Conservation (phyloP, 306 rosid species). For the Casuarina equisetifolia region DNA sequence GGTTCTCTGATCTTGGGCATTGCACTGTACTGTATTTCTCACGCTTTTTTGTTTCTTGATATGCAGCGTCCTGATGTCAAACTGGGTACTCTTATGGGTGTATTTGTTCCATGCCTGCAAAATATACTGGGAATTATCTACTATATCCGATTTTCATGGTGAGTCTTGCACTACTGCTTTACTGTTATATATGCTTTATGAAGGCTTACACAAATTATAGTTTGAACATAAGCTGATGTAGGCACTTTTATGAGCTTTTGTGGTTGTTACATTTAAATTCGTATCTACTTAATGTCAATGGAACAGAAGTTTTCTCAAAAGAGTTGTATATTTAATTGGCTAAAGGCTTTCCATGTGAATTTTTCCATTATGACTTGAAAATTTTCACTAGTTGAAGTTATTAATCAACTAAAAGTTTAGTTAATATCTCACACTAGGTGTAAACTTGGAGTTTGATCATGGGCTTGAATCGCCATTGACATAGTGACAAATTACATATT, state of each 20-base stretch:
- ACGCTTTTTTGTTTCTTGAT: slow-evolving; percentile 28
- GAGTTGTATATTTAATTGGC: background rate
- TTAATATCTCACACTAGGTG: background rate
- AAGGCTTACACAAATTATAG: background rate
- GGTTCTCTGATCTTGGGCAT: slow-evolving; percentile 9
- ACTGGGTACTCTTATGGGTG: slow-evolving; percentile 97
- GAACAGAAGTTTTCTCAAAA: too few relatives aligned
- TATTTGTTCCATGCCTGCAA: slow-evolving; percentile 91
- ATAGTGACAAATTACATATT: background rate
- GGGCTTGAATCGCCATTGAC: background rate
- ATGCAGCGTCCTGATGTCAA: slow-evolving; percentile 66
- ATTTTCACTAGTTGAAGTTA: background rate
- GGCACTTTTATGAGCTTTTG: too few relatives aligned
- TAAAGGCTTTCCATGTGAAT: background rate
- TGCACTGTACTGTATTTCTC: slow-evolving; percentile 4
- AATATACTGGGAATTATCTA: slow-evolving; percentile 98
- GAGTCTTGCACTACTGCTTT: slow-evolving; percentile 32
- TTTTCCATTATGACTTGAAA: background rate
- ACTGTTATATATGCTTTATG: background rate
- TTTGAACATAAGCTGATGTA: too few relatives aligned
- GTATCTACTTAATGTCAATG: too few relatives aligned
- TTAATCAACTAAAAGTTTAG: background rate
- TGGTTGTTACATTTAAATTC: too few relatives aligned
- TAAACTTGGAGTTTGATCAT: background rate
- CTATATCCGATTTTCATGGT: slow-evolving; percentile 98